A percentile compares a stretch with the other conserved stretches of the same genome.
Conservation (phyloP, 2,329 filamentous ascomycete species). For the Cercospora zeae-maydis region DNA sequence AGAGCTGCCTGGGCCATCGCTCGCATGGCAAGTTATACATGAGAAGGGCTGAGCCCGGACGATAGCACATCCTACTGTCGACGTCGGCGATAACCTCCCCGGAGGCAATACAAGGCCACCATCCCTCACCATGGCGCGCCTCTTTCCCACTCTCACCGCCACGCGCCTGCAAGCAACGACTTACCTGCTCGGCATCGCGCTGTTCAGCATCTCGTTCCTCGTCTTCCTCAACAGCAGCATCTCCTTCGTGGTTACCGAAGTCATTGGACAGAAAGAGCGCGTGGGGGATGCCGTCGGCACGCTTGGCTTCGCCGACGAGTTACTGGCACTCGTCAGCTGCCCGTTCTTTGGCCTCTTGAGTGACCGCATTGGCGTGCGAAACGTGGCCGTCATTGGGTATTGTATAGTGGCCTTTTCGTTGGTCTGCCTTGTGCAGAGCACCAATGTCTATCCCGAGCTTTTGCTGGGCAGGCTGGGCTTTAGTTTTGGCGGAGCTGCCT, state of each 20-base stretch:
- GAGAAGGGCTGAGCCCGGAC: background rate
- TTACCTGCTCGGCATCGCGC: slow-evolving; percentile 75
- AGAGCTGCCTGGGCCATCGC: slow-evolving; percentile 4
- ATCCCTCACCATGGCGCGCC: slow-evolving; percentile 24
- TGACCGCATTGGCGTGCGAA: slow-evolving; percentile 70
- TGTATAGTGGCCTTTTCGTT: slow-evolving; percentile 73
- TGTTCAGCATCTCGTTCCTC: slow-evolving; percentile 85
- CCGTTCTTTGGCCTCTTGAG: slow-evolving; percentile 75
- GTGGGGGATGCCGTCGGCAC: slow-evolving; percentile 81
- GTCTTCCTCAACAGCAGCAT: slow-evolving; percentile 84
- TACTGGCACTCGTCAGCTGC: slow-evolving; percentile 76
- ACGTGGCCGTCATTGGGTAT: slow-evolving; percentile 68
- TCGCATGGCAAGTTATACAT: background rate
- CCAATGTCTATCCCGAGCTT: slow-evolving; percentile 83
- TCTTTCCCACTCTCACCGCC: slow-evolving; percentile 50
- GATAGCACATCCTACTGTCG: background rate
- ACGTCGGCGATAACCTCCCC: background rate
- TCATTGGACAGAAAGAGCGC: slow-evolving; percentile 67
- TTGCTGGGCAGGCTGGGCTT: slow-evolving; percentile 82
- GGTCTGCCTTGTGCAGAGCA: slow-evolving; percentile 77
- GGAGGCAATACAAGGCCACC: background rate
- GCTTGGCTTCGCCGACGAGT: slow-evolving; percentile 78
- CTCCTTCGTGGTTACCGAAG: slow-evolving; percentile 79
- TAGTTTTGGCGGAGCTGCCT: slow-evolving; percentile 83
- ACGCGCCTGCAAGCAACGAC: slow-evolving; percentile 57